phyloP scores from a whole-genome alignment of 352 stramenopile species.

The Thraustochytrium striatum region DNA sequence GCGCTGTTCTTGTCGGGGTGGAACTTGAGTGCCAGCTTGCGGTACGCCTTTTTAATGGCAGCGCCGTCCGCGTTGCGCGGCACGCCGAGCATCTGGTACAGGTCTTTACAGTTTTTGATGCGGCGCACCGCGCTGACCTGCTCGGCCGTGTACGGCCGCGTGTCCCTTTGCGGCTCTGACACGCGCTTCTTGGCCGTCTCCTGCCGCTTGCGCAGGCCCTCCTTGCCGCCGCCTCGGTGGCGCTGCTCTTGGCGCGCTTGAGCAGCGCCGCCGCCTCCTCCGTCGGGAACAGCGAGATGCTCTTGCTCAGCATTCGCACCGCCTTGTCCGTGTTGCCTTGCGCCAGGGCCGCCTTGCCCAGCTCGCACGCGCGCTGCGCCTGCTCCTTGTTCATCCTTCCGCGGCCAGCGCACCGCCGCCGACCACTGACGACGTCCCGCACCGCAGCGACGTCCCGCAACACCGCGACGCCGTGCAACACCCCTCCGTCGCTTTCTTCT shows the following conservation, averaged over 20 bases:
- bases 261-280: conserved; percentile 3
- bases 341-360: neutral
- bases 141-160: conserved; percentile 64
- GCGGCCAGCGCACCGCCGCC: no score
- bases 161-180: conserved; percentile 41
- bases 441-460: no score
- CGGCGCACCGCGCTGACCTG: conserved; percentile 75
- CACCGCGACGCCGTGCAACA: neutral
- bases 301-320: conserved; percentile 34
- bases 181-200: neutral
- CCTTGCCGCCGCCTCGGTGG: neutral
- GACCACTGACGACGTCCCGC: no score
- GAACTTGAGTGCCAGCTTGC: conserved; percentile 78
- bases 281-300: conserved; percentile 3
- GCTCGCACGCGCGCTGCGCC: conserved; percentile 2
- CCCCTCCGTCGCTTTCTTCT: neutral
- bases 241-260: neutral
- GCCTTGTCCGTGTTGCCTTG: conserved; percentile 40
- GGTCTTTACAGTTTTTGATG: conserved; percentile 75
- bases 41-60: conserved; percentile 83
- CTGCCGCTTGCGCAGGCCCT: neutral
- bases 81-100: conserved; percentile 79
- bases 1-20: conserved; percentile 92
- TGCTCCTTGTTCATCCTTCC: conserved; percentile 33
- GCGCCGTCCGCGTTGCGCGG: conserved; percentile 67